Evolutionary conservation across 306 rosid genomes (phyloP), one percentile per base, ranked within the genome.

Genomic region (Vachellia collinsii): DNA sequence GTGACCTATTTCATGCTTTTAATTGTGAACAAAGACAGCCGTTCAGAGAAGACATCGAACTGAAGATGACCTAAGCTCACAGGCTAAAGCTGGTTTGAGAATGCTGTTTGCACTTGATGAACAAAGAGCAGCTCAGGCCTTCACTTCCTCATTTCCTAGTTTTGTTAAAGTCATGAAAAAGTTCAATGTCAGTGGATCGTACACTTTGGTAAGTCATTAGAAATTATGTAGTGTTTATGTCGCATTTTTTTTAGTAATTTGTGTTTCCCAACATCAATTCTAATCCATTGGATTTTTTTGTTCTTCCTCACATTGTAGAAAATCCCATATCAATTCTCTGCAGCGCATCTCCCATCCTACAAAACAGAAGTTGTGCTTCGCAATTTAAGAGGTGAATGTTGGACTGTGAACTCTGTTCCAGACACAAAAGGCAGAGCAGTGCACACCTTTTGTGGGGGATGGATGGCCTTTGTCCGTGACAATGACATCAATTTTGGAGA

Each of bases 401-500:
- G 97, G 98, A 85, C 90, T 3, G 98, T 94, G 83, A 94, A 94
- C 87, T 91, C 93, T 47, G 90, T 92, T 53, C 98, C 98, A 51
- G 97, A 92, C 87, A 87, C 97, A 4, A 88, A 90, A 82, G 97
- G 97, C 75, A 84, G 97, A 75, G 77, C 86, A 76, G 88, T 88
- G 79, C 94, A 91, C 87, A 94, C 97, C 11, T 91, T 94, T 79
- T 94, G 98, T 43, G 98, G 98, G 63, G 98, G 98, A 23, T 92
- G 98, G 98, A 85, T 91, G 93, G 91, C 98, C 11, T 94, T 94
- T 79, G 98, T 94, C 78, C 97, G 98, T 11, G 97, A 87, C 65
- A 92, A 94, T 74, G 90, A 89, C 80, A 70, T 92, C 58, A 89
- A 92, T 66, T 79, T 91, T 38, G 97, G 97, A 54, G 98, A 94